Conservation (phyloP, 2,329 filamentous ascomycete genomes). For the Colletotrichum theobromicola region DNA sequence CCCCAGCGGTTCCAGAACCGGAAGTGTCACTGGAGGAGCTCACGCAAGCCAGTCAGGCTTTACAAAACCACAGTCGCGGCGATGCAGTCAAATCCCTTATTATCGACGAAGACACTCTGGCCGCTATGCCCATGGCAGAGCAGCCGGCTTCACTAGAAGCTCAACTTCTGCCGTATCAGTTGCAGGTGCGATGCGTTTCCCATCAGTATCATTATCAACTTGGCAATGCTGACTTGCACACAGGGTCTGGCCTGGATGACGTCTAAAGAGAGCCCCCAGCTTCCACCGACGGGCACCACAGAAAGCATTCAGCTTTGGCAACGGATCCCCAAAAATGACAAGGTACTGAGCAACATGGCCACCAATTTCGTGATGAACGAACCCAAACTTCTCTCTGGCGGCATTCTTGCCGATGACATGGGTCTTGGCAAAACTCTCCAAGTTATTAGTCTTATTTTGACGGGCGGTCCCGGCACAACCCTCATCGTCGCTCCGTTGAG, state of each 20-base stretch:
- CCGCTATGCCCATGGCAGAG: slow-evolving; percentile 72
- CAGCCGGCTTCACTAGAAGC: slow-evolving; percentile 72
- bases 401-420: slow-evolving; percentile 93
- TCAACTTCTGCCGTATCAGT: slow-evolving; percentile 79
- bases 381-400: slow-evolving; percentile 75
- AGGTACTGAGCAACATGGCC: slow-evolving; percentile 69
- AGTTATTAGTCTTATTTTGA: slow-evolving; percentile 78
- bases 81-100: slow-evolving; percentile 74
- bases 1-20: slow-evolving; percentile 31
- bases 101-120: slow-evolving; percentile 71
- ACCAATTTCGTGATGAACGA: slow-evolving; percentile 67
- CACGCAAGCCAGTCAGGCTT: slow-evolving; percentile 67
- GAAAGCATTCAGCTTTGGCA: slow-evolving; percentile 81
- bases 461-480: slow-evolving; percentile 63
- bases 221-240: neutral
- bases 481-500: slow-evolving; percentile 83
- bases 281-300: slow-evolving; percentile 63
- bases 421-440: slow-evolving; percentile 89
- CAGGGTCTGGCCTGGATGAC: slow-evolving; percentile 83
- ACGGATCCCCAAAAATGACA: slow-evolving; percentile 42
- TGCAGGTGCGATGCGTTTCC: slow-evolving; percentile 47
- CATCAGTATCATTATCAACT: neutral
- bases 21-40: slow-evolving; percentile 66
- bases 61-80: slow-evolving; percentile 69
- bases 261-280: slow-evolving; percentile 72